These are phyloP conservation scores for Elsinoe perseae DNA, from an alignment of 2,329 filamentous ascomycete genomes.

Conservation along the genomic window DNA sequence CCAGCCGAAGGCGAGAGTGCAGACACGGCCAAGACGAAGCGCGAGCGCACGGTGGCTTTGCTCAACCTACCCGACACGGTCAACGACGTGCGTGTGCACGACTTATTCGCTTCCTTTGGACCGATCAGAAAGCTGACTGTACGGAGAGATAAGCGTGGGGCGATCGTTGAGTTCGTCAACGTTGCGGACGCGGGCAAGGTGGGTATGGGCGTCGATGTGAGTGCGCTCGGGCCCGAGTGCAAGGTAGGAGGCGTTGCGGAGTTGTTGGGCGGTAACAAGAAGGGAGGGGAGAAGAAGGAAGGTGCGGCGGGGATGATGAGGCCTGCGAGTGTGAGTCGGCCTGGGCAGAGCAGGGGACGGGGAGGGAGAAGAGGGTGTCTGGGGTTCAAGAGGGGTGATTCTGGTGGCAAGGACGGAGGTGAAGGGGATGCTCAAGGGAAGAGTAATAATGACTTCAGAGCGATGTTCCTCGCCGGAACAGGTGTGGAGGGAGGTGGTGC, in stretches of 20 bases:
- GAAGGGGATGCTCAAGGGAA: slow-evolving; percentile 30
- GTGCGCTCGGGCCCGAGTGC: slow-evolving; percentile 33
- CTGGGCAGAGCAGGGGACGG: slow-evolving; percentile 33
- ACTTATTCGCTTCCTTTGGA: slow-evolving; percentile 63
- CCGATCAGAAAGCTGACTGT: slow-evolving; percentile 67
- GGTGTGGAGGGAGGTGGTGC: too few relatives aligned
- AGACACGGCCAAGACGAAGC: slow-evolving; percentile 25
- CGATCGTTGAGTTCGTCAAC: slow-evolving; percentile 73
- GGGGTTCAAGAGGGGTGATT: slow-evolving; percentile 39
- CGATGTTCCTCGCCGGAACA: slow-evolving; percentile 42
- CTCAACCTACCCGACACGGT: slow-evolving; percentile 87
- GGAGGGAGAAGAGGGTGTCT: slow-evolving; percentile 42
- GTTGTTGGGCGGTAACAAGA: slow-evolving; percentile 27
- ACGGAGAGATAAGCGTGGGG: slow-evolving; percentile 73
- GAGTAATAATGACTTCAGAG: slow-evolving; percentile 52
- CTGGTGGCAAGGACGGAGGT: slow-evolving; percentile 18
- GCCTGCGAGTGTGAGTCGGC: slow-evolving; percentile 34
- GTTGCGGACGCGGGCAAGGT: slow-evolving; percentile 65
- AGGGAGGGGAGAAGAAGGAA: slow-evolving; percentile 18
- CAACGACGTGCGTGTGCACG: slow-evolving; percentile 73
- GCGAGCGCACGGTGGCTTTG: slow-evolving; percentile 66
- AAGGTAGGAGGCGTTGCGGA: slow-evolving; percentile 32
- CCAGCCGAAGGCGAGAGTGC: slow-evolving; percentile 19
- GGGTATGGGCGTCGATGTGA: slow-evolving; percentile 40
- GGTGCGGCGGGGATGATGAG: slow-evolving; percentile 23